Percentiles rank a stretch among this genome's conserved stretches.
Conservation (phyloP, 257 asterid species). For the Jacaranda mimosifolia region DNA sequence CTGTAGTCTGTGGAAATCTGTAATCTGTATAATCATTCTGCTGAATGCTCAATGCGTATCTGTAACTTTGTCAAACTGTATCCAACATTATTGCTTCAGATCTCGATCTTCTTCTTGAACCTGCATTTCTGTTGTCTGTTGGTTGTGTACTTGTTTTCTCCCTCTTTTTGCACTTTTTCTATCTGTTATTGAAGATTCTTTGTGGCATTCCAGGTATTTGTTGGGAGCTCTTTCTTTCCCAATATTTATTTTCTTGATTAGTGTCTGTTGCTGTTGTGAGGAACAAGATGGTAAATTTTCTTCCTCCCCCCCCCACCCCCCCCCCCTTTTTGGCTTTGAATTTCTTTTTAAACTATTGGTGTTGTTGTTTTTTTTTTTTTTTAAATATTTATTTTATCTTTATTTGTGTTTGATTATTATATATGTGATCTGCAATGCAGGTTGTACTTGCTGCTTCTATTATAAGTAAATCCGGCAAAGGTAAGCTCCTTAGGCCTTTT, state of each 20-base stretch:
- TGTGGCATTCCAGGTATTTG: constrained; percentile 39
- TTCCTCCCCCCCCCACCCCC: too few species aligned
- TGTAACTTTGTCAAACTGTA: not conserved
- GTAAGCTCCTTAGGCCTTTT: constrained; percentile 48
- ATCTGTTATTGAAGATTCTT: constrained; percentile 24
- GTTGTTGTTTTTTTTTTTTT: not conserved
- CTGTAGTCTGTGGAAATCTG: constrained; percentile 11
- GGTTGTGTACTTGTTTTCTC: not conserved
- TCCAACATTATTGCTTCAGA: constrained; percentile 21
- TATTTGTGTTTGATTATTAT: constrained; percentile 15
- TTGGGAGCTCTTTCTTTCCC: not conserved
- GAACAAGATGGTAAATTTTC: constrained; percentile 56
- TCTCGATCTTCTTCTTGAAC: constrained; percentile 18
- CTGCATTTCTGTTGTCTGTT: constrained; percentile 2
- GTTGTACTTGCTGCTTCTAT: constrained; percentile 94
- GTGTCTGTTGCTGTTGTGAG: constrained; percentile 37
- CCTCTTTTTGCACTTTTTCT: constrained; percentile 9
- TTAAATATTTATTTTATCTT: not conserved
- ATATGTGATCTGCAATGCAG: constrained; percentile 48
- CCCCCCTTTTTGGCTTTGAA: constrained; percentile 2
- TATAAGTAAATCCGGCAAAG: constrained; percentile 88
- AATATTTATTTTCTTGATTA: constrained; percentile 35
- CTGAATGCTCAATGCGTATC: not conserved
- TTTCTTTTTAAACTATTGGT: not conserved
- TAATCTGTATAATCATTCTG: not conserved